phyloP scores from a whole-genome alignment of 768 basidiomycete genomes.

The Phylloporus sp. region DNA sequence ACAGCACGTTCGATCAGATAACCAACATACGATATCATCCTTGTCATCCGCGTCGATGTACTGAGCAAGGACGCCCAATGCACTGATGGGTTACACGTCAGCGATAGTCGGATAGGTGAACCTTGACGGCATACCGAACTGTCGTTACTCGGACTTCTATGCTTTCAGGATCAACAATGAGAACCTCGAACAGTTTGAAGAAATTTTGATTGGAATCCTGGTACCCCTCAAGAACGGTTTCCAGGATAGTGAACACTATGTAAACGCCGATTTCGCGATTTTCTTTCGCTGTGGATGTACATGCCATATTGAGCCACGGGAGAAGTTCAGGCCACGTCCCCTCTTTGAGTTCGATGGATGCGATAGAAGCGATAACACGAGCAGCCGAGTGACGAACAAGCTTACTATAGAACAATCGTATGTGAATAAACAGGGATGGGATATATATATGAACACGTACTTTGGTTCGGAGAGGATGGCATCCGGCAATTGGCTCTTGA shows the following conservation, averaged over 20 bases:
- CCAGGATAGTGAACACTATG: slow-evolving; percentile 86
- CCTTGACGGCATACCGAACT: slow-evolving; percentile 49
- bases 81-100: slow-evolving; percentile 38
- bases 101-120: background rate
- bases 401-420: slow-evolving; percentile 60
- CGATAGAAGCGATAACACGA: slow-evolving; percentile 90
- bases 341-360: slow-evolving; percentile 75
- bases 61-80: slow-evolving; percentile 89
- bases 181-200: slow-evolving; percentile 70
- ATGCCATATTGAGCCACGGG: slow-evolving; percentile 79
- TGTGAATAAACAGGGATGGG: too few species aligned
- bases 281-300: slow-evolving; percentile 63
- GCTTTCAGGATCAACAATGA: slow-evolving; percentile 80
- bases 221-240: slow-evolving; percentile 87
- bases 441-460: slow-evolving; percentile 44
- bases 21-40: slow-evolving; percentile 64
- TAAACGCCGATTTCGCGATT: slow-evolving; percentile 92
- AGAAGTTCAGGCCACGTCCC: slow-evolving; percentile 84
- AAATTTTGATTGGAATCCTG: slow-evolving; percentile 68
- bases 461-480: slow-evolving; percentile 71
- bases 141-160: slow-evolving; percentile 88
- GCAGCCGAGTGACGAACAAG: slow-evolving; percentile 91
- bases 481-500: slow-evolving; percentile 80
- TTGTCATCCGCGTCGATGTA: slow-evolving; percentile 89
- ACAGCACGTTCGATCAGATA: background rate